A percentile compares a stretch with the other conserved stretches of the same genome.
These are phyloP conservation scores for Setomelanomma holmii DNA, from an alignment of 2,329 filamentous ascomycete genomes.

Conservation along the genomic window DNA sequence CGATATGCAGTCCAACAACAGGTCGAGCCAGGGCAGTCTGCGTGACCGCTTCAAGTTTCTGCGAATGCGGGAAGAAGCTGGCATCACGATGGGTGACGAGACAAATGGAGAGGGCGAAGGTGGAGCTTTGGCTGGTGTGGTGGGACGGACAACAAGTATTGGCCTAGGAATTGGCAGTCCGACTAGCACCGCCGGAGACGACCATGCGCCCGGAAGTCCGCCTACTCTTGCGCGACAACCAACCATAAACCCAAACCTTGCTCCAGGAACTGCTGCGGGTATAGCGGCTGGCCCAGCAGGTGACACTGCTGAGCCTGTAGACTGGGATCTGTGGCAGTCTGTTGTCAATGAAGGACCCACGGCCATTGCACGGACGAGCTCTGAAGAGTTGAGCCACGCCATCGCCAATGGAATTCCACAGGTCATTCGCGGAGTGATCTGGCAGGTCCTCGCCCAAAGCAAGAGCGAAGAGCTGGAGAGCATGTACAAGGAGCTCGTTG, in stretches of 20 bases:
- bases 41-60: constrained; percentile 56
- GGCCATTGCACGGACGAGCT: constrained; percentile 84
- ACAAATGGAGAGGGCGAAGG: constrained; percentile 53
- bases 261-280: constrained; percentile 85
- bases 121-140: constrained; percentile 51
- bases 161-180: constrained; percentile 58
- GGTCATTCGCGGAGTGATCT: constrained; percentile 96
- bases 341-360: constrained; percentile 94
- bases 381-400: constrained; percentile 87
- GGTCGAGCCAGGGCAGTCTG: constrained; percentile 50
- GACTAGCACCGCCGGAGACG: constrained; percentile 55
- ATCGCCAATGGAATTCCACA: constrained; percentile 94
- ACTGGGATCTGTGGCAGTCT: constrained; percentile 98
- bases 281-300: constrained; percentile 77
- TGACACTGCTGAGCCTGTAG: constrained; percentile 75
- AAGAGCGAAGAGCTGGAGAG: constrained; percentile 89
- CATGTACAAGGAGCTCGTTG: constrained; percentile 83
- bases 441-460: constrained; percentile 96
- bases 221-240: constrained; percentile 61
- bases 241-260: constrained; percentile 72
- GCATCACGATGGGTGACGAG: constrained; percentile 50
- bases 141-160: constrained; percentile 52
- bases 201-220: constrained; percentile 7
- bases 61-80: constrained; percentile 55
- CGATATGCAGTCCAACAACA: constrained; percentile 35